Conservation (phyloP, 2,329 filamentous ascomycete species). For the Diaporthe sp. region DNA sequence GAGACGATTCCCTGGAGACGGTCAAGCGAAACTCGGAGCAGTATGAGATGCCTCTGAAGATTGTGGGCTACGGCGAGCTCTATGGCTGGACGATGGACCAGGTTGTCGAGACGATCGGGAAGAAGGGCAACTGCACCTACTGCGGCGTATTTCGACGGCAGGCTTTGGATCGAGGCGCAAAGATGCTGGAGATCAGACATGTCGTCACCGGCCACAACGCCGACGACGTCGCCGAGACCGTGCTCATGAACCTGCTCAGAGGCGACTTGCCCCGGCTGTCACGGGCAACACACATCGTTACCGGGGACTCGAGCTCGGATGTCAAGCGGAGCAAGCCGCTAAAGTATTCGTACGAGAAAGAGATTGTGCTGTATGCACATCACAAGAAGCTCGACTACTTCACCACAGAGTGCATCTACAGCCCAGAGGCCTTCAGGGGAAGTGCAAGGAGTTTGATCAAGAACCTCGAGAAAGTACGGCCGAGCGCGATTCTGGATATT, state of each 20-base stretch:
- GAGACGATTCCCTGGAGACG: conserved; percentile 95
- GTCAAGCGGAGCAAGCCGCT: conserved; percentile 97
- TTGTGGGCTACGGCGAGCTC: conserved; percentile 92
- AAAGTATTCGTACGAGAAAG: conserved; percentile 99
- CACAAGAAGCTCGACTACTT: conserved; percentile 99
- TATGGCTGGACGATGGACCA: conserved; percentile 99
- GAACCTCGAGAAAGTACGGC: conserved; percentile 91
- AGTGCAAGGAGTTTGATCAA: conserved; percentile 94
- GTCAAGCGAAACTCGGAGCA: conserved; percentile 94
- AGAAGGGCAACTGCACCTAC: conserved; percentile 99
- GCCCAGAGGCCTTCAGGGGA: conserved; percentile 94
- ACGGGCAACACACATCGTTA: conserved; percentile 91
- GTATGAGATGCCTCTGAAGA: conserved; percentile 91
- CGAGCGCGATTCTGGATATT: conserved; percentile 94
- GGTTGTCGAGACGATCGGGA: conserved; percentile 94
- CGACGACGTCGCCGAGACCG: conserved; percentile 96
- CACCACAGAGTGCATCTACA: conserved; percentile 98
- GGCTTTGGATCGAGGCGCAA: conserved; percentile 92
- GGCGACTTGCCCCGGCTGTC: conserved; percentile 91
- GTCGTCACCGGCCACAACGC: conserved; percentile 98
- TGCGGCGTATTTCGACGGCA: conserved; percentile 97
- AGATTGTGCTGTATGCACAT: conserved; percentile 97
- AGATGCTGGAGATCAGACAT: conserved; percentile 87
- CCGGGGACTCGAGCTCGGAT: conserved; percentile 80
- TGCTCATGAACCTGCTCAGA: conserved; percentile 95